Base-by-base conservation (phyloP, 2,329 filamentous ascomycete genomes). In the Nigrospora sphaerica region DNA sequence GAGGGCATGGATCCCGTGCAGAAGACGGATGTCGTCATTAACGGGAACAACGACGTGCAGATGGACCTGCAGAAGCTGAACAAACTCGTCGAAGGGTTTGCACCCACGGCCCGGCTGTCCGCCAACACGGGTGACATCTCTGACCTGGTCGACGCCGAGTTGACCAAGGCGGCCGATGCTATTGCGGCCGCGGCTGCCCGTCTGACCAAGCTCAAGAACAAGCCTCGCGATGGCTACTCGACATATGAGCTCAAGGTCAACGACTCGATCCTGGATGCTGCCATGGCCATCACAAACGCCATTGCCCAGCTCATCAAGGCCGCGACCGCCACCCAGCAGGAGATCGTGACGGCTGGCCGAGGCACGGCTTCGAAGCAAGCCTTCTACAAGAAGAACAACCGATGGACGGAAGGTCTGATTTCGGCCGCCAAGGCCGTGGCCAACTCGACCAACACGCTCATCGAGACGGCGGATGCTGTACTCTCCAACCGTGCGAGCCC, bases 331-430 rank as follows among this genome's bases (percentile, higher is more conserved):
- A 95, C 92, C 2, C 93, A 98, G 65, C 84, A 95, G 64, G 93
- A 98, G 70, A 98, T 98, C 61, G 93, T 98, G 38, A 85, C 90
- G 54, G 89, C 95, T 52, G 93, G 93, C 9, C 85, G 88, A 17
- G 93, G 93, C 33, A 86, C 85, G 23, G 88, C 88, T 44, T 95
- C 89, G 39, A 81, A 85, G 48, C 95, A 91, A 2, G 90, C 91
- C 19, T 98, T 98, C 68, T 98, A 98, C 83, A 97, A 97, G 79
- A 97, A 97, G 75, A 96, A 98, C 78, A 98, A 97, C 71, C 82
- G 93, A 44, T 98, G 93, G 93, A 98, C 93, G 0, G 93, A 98
- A 62, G 93, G 93, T 41, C 81, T 98, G 50, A 96, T 98, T 62
- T 95, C 89, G 34, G 93, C 93, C 1, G 92, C 93, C 53, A 98